Conservation (phyloP, 352 stramenopile genomes). For the Globisporangium sylvaticum region DNA sequence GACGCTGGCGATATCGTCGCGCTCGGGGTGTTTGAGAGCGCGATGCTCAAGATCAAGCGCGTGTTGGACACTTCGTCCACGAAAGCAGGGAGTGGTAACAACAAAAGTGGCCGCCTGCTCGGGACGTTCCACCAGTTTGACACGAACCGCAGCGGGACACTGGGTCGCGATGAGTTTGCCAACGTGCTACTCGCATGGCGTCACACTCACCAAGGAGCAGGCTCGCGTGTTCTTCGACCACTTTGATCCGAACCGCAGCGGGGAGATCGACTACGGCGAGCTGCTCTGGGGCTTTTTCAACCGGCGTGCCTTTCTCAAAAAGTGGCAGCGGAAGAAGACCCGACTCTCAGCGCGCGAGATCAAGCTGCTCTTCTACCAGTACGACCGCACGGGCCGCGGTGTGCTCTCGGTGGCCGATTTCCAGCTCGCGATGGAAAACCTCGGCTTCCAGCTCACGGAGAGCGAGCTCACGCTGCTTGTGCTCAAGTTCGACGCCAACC, state of each 20-base stretch:
- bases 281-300: slow-evolving; percentile 70
- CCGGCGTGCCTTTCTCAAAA: slow-evolving; percentile 48
- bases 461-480: slow-evolving; percentile 41
- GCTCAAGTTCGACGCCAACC: slow-evolving; percentile 48
- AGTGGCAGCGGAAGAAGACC: slow-evolving; percentile 41
- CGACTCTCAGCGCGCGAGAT: slow-evolving; percentile 19
- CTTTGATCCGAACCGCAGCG: slow-evolving; percentile 47
- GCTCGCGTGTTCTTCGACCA: slow-evolving; percentile 33
- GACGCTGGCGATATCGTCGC: slow-evolving; percentile 25
- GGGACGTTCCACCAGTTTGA: slow-evolving; percentile 50
- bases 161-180: slow-evolving; percentile 45
- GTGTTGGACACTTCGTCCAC: slow-evolving; percentile 16
- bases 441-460: slow-evolving; percentile 45
- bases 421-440: slow-evolving; percentile 42
- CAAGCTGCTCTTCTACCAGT: slow-evolving; percentile 42
- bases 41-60: slow-evolving; percentile 55
- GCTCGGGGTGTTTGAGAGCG: slow-evolving; percentile 35
- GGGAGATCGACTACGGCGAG: slow-evolving; percentile 52
- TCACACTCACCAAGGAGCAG: slow-evolving; percentile 38
- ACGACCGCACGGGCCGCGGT: slow-evolving; percentile 34
- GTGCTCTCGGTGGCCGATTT: slow-evolving; percentile 41
- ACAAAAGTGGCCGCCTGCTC: slow-evolving; percentile 14
- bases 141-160: slow-evolving; percentile 36
- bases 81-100: not conserved
- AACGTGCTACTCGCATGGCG: slow-evolving; percentile 27